Conservation (phyloP, 768 basidiomycete species). For the Termitomyces titanicus region DNA sequence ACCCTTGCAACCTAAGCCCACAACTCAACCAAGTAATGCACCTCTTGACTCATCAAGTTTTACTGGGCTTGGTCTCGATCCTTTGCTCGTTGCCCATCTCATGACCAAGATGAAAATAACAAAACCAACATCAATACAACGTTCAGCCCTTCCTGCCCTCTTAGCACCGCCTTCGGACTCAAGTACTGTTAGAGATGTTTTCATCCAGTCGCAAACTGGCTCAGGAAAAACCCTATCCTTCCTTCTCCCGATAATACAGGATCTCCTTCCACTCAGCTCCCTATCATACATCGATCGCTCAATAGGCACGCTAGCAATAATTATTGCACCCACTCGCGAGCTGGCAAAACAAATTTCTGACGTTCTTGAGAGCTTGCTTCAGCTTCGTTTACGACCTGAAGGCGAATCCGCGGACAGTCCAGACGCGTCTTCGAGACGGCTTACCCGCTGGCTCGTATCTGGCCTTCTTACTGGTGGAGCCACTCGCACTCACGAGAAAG, state of each 20-base stretch:
- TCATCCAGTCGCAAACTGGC: constrained; percentile 96
- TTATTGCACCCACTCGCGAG: constrained; percentile 94
- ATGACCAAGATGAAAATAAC: constrained; percentile 74
- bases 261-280: constrained; percentile 84
- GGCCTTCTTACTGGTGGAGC: constrained; percentile 93
- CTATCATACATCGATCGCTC: constrained; percentile 93
- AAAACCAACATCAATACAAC: constrained; percentile 89
- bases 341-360: constrained; percentile 96
- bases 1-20: constrained; percentile 19
- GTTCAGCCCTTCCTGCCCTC: constrained; percentile 62
- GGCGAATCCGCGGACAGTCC: constrained; percentile 49
- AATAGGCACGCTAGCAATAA: constrained; percentile 91
- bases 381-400: constrained; percentile 64
- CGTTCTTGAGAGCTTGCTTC: constrained; percentile 81
- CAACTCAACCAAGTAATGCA: constrained; percentile 72
- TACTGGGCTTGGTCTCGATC: constrained; percentile 76
- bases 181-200: constrained; percentile 62
- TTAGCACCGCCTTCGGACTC: constrained; percentile 31
- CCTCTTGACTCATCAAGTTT: constrained; percentile 82
- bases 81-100: constrained; percentile 76
- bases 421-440: constrained; percentile 36
- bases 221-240: constrained; percentile 95
- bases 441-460: constrained; percentile 92
- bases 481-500: constrained; percentile 93
- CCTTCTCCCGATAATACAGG: constrained; percentile 91